Evolutionary conservation across 2,329 filamentous ascomycete species (phyloP), one percentile per base, ranked within the genome.

Genomic region (Cladosporium austrohemisphaericum): DNA sequence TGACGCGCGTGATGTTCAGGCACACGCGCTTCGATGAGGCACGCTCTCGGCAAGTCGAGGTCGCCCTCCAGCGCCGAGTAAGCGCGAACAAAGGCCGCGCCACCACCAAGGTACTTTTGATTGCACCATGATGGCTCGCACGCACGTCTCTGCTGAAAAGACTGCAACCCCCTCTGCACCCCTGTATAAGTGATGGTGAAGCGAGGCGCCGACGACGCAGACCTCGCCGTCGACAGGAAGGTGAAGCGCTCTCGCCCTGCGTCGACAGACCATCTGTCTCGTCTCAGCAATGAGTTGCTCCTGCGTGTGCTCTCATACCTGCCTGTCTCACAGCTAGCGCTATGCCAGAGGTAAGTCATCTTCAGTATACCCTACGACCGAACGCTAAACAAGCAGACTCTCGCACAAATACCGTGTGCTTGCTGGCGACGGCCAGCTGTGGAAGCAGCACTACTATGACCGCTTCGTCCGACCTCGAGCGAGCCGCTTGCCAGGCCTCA

Each of bases 361-460:
- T 8, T 10, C 14, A 14, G 22, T 22, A 31, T 23, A 20, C 19
- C 18, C 5, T 23, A 13, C 20, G 14, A 23, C 22, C 9, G 41
- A 11, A 68, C 51, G 55, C 65, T 67, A 48, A 74, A 79, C 28
- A 72, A 76, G 5, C 72, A 77, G 82, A 48, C 76, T 91, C n/a
- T 96, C 89, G 2, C 81, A 72, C 47, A 88, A 86, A 52, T 86
- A 95, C 62, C 76, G 83, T 58, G 76, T 75, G 31, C 77, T 97
- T 14, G 79, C 88, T 6, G 77, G 79, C 48, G 93, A 97, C 67
- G 85, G 86, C 1, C 89, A 96, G 65, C 73, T 97, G 50, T 98
- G 93, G 93, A 93, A 92, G 66, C 78, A 79, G 11, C 80, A 89
- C 41, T 98, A 95, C 70, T 95, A 94, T 69, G 77, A 82, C 20